Conservation (phyloP, 345 rosid species). For the Cardamine occulta region DNA sequence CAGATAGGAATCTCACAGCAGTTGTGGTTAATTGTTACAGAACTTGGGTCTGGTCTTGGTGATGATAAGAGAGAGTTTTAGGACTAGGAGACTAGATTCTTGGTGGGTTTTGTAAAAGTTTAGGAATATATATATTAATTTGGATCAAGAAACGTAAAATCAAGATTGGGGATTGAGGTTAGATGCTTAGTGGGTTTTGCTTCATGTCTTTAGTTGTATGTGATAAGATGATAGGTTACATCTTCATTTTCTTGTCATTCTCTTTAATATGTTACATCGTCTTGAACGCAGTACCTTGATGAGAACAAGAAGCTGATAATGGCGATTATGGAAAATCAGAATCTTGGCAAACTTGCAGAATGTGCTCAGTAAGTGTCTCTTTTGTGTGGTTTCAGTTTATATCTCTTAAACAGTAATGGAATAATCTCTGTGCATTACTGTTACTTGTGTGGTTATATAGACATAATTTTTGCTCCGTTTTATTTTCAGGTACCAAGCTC, state of each 20-base stretch:
- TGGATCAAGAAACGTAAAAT: not conserved
- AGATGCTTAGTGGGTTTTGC: slow-evolving; percentile 10
- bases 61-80: not conserved
- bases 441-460: not conserved
- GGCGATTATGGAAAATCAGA: slow-evolving; percentile 94
- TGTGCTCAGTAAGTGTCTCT: slow-evolving; percentile 78
- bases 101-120: not conserved
- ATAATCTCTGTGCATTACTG: not conserved
- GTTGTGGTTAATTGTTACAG: not conserved
- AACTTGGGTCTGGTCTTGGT: not conserved
- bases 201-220: not conserved
- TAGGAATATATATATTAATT: not conserved
- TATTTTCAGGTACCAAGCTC: slow-evolving; percentile 75
- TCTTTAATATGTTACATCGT: slow-evolving; percentile 6
- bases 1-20: not conserved
- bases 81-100: not conserved
- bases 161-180: not conserved
- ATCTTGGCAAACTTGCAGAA: slow-evolving; percentile 87
- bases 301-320: slow-evolving; percentile 91
- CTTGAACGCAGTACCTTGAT: slow-evolving; percentile 75
- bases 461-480: not conserved
- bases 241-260: slow-evolving; percentile 14
- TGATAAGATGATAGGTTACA: not conserved
- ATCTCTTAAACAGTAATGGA: not conserved
- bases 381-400: not conserved